These are phyloP conservation scores for Microdochium nivale DNA, from an alignment of 2,329 filamentous ascomycete species.

Conservation along the genomic window DNA sequence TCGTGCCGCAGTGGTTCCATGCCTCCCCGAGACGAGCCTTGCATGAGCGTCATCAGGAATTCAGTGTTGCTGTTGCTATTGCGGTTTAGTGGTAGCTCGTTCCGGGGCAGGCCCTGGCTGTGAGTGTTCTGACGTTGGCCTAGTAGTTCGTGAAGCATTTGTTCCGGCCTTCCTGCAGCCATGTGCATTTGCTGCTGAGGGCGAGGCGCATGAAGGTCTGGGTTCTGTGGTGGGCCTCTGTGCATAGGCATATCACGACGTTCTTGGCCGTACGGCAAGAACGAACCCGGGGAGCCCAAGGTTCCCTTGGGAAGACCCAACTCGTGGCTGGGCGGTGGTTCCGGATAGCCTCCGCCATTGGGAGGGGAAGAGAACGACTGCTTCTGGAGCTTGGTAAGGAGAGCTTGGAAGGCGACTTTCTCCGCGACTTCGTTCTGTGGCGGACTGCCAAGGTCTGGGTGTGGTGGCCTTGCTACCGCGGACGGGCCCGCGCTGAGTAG, in stretches of 20 bases:
- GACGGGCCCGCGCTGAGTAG: constrained; percentile 10
- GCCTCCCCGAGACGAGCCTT: constrained; percentile 33
- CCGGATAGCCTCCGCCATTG: constrained; percentile 23
- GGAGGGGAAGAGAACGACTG: constrained; percentile 37
- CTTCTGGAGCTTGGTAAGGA: constrained; percentile 72
- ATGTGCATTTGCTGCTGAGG: constrained; percentile 38
- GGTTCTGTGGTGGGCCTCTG: constrained; percentile 30
- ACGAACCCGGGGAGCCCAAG: constrained; percentile 38
- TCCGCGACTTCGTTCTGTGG: constrained; percentile 52
- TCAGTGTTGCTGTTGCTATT: constrained; percentile 63
- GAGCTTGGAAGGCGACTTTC: constrained; percentile 75
- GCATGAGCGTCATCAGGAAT: constrained; percentile 80
- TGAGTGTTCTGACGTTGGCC: constrained; percentile 48
- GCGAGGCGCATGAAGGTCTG: constrained; percentile 45
- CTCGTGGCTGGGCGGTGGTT: constrained; percentile 18
- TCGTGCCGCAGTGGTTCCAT: constrained; percentile 43
- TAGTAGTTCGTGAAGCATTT: constrained; percentile 53
- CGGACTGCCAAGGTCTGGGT: constrained; percentile 14
- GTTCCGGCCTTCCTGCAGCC: constrained; percentile 41
- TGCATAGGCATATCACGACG: constrained; percentile 34
- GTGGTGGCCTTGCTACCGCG: constrained; percentile 1
- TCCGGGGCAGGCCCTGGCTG: constrained; percentile 38
- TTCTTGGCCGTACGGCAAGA: constrained; percentile 36
- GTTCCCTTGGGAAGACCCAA: constrained; percentile 23
- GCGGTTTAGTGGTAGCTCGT: constrained; percentile 30